A percentile compares a stretch with the other conserved stretches of the same genome.
Evolutionary conservation across 305 asterid species (phyloP).

Genomic region (Ilex paraguariensis): DNA sequence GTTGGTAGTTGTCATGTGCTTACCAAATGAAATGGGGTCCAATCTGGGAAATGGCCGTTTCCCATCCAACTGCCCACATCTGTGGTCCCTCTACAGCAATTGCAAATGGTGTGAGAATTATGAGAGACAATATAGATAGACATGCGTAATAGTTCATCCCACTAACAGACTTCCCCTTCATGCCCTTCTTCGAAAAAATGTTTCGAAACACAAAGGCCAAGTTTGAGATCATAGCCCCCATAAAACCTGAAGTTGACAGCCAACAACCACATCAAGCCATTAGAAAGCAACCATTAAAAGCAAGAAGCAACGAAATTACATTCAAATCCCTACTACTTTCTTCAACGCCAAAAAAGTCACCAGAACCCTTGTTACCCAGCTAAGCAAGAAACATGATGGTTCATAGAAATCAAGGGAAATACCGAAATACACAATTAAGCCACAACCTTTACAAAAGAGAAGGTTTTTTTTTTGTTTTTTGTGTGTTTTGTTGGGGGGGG

Average conservation of each 20-base stretch:
- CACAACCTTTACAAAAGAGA: no score
- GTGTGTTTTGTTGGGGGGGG: no score
- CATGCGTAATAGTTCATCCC: conserved; percentile 99
- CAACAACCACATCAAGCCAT: conserved; percentile 18
- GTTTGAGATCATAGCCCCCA: conserved; percentile 92
- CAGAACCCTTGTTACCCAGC: no score
- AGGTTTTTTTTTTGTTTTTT: no score
- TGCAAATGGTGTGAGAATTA: conserved; percentile 86
- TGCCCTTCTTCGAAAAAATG: conserved; percentile 89
- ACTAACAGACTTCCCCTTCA: conserved; percentile 92
- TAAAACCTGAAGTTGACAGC: conserved; percentile 58
- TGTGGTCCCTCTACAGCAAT: conserved; percentile 98
- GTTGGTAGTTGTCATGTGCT: conserved; percentile 26
- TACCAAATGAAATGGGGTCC: conserved; percentile 94
- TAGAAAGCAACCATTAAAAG: no score
- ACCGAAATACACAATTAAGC: no score
- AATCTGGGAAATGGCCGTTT: conserved; percentile 52
- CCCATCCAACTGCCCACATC: conserved; percentile 73
- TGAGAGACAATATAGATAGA: conserved; percentile 73
- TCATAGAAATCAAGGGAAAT: no score
- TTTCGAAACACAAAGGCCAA: conserved; percentile 83
- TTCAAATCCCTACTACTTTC: no score
- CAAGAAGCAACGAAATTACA: no score
- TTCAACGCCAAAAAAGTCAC: no score
- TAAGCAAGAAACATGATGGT: no score